Base-by-base conservation (phyloP, 176 grass and related monocot species). In the Paspalum notatum region DNA sequence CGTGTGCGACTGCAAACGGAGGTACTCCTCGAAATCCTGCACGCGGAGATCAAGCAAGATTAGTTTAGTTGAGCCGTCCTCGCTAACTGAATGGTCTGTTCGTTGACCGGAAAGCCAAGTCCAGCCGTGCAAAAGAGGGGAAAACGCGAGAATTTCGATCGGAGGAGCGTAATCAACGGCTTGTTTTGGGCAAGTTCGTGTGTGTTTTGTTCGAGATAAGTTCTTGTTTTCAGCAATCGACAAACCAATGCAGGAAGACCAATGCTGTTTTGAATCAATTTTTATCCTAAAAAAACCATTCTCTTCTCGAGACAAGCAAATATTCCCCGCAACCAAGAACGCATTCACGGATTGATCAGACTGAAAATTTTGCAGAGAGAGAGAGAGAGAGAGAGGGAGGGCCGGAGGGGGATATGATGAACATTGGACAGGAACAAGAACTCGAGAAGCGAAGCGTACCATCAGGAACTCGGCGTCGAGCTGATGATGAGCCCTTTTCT, bases 21-120 rank as follows among this genome's bases (percentile, higher is more conserved):
- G 62, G 15, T 80, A 89, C 37, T 79, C 76, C 14, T 76, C 12
- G 62, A 83, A 84, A 49, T 85, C 75, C 83, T 84, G 64, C 18
- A 22, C 7, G 51, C 4, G 41, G 7, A 67, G 42, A 63, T 77
- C 57, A 37, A 16, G 55, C 43, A n/a, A 6, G 74, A 15, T 76
- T 45, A 46, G 39, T 45, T 76, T 45, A 46, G 39, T 45, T 21
- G 49, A 18, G 3, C 48, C 15, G 12, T 32, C 59, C 57, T 27
- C 5, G 12, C 58, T 62, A 27, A 62, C 0, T 32, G 32, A 32
- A 32, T 32, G 32, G 3, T 32, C 32, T 32, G 32, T 62, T 25
- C 14, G 5, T 26, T 14, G 22, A 51, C 17, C 24, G 3, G 26
- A 48, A 43, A 67, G n/a, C 39, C 21, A 59, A 58, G 10, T 59